Base-by-base conservation (phyloP, 371 early-diverging fungal species). In the Amoeboaphelidium protococcarum region DNA sequence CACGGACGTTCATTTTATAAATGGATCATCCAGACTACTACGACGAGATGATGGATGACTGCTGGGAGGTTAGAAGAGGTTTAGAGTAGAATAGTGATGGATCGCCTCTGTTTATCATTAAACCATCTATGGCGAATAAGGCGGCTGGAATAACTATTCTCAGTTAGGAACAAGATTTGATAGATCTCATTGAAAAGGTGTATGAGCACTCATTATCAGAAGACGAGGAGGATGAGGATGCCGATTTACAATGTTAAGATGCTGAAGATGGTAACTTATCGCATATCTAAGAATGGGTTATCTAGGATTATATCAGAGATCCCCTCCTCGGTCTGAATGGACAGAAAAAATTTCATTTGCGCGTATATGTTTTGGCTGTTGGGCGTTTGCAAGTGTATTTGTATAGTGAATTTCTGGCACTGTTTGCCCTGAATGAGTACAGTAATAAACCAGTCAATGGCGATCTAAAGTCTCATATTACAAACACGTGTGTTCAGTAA, bases 21-120 rank as follows among this genome's bases (percentile, higher is more conserved):
- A 52, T 77, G n/a, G 75, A 73, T 54, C 74, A 73, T 49, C 57
- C 67, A 0, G 75, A 76, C 44, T 77, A 77, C 47, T 51, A 76
- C 44, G 78, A 77, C 23, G 78, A 77, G 53, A 73, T 74, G 4
- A 58, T 77, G 54, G 70, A 72, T 51, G 78, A 77, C 46, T 69
- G 68, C 21, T 77, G 61, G 52, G 78, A 77, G 48, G 71, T 77
- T 0, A 69, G 70, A 25, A 50, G 66, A 13, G 72, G 67, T 41
- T 57, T 76, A 41, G 24, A 46, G 20, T 59, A 56, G 12, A 72
- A 73, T 48, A 59, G 61, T 47, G 56, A 40, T 40, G 48, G 23
- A 13, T 23, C 3, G 3, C 22, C 1, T 6, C 0, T 1, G 41
- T 77, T 75, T 51, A 76, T 77, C 25, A 59, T 77, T 23, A 77